phyloP scores from a whole-genome alignment of 1,139 yeast genomes.

The Blastobotrys malaysiensis region DNA sequence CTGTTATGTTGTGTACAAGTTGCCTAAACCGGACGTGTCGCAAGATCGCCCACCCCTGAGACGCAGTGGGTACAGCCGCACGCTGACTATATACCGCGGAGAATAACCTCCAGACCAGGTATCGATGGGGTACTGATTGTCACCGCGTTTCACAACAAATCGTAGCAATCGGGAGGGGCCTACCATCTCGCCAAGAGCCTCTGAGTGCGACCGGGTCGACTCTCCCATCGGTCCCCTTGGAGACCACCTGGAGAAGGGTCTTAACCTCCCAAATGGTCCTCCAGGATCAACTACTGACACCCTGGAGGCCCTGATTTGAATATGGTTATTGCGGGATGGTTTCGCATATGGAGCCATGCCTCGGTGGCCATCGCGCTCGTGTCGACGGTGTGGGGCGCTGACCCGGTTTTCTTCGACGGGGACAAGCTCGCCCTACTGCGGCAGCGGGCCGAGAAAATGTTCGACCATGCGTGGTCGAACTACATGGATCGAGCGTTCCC shows the following conservation, averaged over 20 bases:
- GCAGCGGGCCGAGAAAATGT: constrained; percentile 37
- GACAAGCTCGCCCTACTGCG: neutral
- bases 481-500: constrained; percentile 75
- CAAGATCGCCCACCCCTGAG: neutral
- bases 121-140: no score
- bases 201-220: no score
- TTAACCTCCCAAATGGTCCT: no score
- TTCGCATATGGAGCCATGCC: neutral
- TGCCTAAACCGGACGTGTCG: neutral
- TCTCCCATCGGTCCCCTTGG: no score
- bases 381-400: neutral
- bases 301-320: neutral
- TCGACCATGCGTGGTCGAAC: constrained; percentile 72
- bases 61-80: neutral
- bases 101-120: no score
- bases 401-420: neutral
- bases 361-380: neutral
- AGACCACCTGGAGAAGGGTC: no score
- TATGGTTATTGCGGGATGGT: neutral
- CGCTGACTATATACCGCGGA: neutral
- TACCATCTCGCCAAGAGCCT: no score
- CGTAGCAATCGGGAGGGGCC: no score
- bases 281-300: no score
- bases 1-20: neutral
- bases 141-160: no score